These are phyloP conservation scores for Ophiognomonia clavigignenti-juglandacearum DNA, from an alignment of 2,329 filamentous ascomycete genomes.

Conservation along the genomic window DNA sequence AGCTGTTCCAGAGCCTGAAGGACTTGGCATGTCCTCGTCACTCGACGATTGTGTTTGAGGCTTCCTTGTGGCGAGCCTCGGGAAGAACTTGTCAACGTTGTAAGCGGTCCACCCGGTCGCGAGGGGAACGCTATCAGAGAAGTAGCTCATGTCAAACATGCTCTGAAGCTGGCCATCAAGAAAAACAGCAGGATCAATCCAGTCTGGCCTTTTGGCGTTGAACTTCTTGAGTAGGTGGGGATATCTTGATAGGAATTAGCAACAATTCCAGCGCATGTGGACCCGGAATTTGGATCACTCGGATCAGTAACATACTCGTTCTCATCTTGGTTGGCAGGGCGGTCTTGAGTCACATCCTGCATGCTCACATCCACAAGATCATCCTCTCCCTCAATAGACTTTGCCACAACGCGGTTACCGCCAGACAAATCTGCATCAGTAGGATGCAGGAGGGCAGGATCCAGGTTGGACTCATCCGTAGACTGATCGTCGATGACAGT, in stretches of 20 bases:
- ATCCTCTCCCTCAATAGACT: slow-evolving; percentile 83
- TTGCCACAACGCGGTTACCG: slow-evolving; percentile 61
- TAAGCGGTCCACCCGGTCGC: slow-evolving; percentile 66
- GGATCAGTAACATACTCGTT: slow-evolving; percentile 24
- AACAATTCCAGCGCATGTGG: too few species aligned
- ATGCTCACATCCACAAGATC: slow-evolving; percentile 88
- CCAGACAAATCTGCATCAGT: slow-evolving; percentile 63
- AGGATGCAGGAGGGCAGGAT: slow-evolving; percentile 61
- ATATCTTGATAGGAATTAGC: slow-evolving; percentile 16
- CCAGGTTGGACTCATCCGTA: slow-evolving; percentile 56
- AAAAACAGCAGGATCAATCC: slow-evolving; percentile 46
- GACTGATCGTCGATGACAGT: slow-evolving; percentile 38
- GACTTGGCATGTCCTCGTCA: slow-evolving; percentile 44
- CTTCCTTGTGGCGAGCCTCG: slow-evolving; percentile 43
- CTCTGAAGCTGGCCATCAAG: slow-evolving; percentile 62
- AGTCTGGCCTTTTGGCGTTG: slow-evolving; percentile 47
- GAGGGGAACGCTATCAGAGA: slow-evolving; percentile 53
- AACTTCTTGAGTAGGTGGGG: slow-evolving; percentile 38
- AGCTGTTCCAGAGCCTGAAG: slow-evolving; percentile 39
- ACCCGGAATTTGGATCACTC: too few species aligned
- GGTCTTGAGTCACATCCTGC: slow-evolving; percentile 51
- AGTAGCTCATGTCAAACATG: slow-evolving; percentile 73
- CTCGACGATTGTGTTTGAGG: slow-evolving; percentile 36
- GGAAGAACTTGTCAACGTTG: slow-evolving; percentile 53
- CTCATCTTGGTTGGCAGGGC: slow-evolving; percentile 5